These are phyloP conservation scores for Coriaria nepalensis DNA, from an alignment of 306 rosid genomes.

Conservation along the genomic window DNA sequence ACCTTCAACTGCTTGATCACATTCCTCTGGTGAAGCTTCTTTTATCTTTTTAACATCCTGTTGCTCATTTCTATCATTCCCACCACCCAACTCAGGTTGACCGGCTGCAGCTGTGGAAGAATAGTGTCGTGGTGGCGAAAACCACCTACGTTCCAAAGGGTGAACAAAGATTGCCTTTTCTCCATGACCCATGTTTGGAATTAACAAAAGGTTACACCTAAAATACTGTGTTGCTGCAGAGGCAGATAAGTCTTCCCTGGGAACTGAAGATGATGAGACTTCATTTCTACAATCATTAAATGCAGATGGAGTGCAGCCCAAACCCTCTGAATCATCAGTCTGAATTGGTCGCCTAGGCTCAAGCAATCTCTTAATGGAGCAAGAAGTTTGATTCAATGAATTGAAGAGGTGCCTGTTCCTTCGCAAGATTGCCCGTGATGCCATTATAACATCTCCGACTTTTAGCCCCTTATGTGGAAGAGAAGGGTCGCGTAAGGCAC, in stretches of 20 bases:
- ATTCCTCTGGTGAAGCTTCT: constrained; percentile 87
- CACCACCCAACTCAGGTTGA: constrained; percentile 20
- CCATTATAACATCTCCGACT: constrained; percentile 30
- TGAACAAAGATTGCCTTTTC: constrained; percentile 13
- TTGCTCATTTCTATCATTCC: constrained; percentile 24
- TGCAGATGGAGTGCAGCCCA: constrained; percentile 8
- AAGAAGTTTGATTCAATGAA: constrained; percentile 17
- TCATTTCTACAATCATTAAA: constrained; percentile 2
- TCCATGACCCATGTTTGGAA: constrained; percentile 8
- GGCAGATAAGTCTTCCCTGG: constrained; percentile 7
- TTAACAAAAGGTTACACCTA: constrained; percentile 4
- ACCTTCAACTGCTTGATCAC: constrained; percentile 90
- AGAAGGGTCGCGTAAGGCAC: too few relatives aligned
- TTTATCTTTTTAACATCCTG: constrained; percentile 36
- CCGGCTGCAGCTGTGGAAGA: constrained; percentile 40
- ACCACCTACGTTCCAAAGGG: constrained; percentile 22
- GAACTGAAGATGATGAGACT: constrained; percentile 10
- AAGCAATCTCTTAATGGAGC: constrained; percentile 25
- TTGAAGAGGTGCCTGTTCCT: constrained; percentile 31
- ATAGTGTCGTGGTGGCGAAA: constrained; percentile 27
- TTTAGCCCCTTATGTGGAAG: background rate
- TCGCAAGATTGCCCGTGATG: constrained; percentile 44
- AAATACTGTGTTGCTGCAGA: constrained; percentile 15
- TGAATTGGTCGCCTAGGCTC: constrained; percentile 15
- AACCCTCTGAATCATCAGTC: constrained; percentile 6